Conservation (phyloP, 2,329 filamentous ascomycete genomes). For the Westerdykella ornata region DNA sequence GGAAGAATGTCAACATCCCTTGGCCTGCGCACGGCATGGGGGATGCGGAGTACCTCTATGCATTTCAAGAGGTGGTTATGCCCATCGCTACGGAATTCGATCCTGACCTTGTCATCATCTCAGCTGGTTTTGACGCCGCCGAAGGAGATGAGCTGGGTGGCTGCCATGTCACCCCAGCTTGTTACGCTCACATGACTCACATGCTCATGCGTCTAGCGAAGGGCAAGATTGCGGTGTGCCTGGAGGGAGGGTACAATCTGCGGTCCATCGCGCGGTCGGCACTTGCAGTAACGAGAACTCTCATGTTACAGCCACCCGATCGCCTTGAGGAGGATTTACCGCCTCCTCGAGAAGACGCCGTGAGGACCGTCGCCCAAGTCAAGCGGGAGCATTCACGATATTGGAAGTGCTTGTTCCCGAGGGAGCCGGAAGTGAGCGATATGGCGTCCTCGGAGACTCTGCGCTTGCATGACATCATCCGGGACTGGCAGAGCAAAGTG, state of each 20-base stretch:
- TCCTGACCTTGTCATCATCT: constrained; percentile 90
- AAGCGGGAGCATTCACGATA: constrained; percentile 57
- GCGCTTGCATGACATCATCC: constrained; percentile 72
- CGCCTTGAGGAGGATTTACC: constrained; percentile 43
- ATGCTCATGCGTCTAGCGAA: constrained; percentile 94
- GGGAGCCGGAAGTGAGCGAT: constrained; percentile 37
- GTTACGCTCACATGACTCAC: constrained; percentile 97
- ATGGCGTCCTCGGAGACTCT: constrained; percentile 34
- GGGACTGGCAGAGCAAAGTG: constrained; percentile 65
- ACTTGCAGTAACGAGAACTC: constrained; percentile 78
- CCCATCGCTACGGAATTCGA: constrained; percentile 90
- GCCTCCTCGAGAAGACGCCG: constrained; percentile 45
- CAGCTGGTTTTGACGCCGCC: constrained; percentile 92
- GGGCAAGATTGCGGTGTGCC: constrained; percentile 83
- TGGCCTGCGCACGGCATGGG: constrained; percentile 73
- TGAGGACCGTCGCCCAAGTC: constrained; percentile 53
- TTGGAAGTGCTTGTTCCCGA: constrained; percentile 83
- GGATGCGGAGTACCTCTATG: constrained; percentile 92
- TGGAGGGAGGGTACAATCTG: constrained; percentile 95
- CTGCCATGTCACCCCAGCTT: constrained; percentile 83
- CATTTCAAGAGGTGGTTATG: constrained; percentile 94
- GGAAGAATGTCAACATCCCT: constrained; percentile 62
- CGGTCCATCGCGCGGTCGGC: constrained; percentile 88
- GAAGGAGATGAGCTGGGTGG: constrained; percentile 87
- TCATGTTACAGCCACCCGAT: constrained; percentile 91